phyloP scores from a whole-genome alignment of 305 asterid genomes.

The Solanum hybrid region DNA sequence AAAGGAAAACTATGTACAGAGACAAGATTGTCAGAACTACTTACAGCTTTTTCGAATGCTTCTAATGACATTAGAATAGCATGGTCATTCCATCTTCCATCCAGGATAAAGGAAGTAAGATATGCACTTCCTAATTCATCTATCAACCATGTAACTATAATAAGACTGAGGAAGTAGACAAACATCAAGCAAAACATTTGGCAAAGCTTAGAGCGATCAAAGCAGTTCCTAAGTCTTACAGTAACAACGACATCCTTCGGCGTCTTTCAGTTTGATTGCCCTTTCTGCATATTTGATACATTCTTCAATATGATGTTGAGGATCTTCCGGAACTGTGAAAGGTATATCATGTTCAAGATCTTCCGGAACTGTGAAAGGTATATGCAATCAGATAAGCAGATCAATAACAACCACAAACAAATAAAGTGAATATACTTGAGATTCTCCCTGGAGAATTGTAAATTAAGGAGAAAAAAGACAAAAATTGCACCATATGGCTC shows the following conservation, averaged over 20 bases:
- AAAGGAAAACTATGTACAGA: background rate
- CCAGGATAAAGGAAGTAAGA: too few relatives aligned
- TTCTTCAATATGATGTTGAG: background rate
- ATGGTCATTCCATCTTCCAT: too few relatives aligned
- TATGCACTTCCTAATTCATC: too few relatives aligned
- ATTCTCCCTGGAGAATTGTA: background rate
- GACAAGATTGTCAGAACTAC: background rate
- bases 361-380: background rate
- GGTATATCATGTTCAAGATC: too few relatives aligned
- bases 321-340: too few relatives aligned
- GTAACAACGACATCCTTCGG: background rate
- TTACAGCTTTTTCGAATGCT: background rate
- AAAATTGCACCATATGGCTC: background rate
- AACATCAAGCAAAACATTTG: background rate
- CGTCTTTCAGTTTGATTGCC: background rate
- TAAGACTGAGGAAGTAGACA: background rate
- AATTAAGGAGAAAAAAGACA: background rate
- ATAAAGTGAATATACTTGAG: background rate
- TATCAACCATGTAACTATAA: background rate
- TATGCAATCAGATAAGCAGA: background rate
- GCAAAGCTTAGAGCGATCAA: background rate
- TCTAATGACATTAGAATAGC: too few relatives aligned
- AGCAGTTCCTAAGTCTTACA: background rate
- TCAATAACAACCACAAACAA: background rate
- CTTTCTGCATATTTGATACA: background rate